Percentiles rank a stretch among this genome's conserved stretches.
phyloP scores from a whole-genome alignment of 345 rosid species.

The Cardiospermum halicacabum region DNA sequence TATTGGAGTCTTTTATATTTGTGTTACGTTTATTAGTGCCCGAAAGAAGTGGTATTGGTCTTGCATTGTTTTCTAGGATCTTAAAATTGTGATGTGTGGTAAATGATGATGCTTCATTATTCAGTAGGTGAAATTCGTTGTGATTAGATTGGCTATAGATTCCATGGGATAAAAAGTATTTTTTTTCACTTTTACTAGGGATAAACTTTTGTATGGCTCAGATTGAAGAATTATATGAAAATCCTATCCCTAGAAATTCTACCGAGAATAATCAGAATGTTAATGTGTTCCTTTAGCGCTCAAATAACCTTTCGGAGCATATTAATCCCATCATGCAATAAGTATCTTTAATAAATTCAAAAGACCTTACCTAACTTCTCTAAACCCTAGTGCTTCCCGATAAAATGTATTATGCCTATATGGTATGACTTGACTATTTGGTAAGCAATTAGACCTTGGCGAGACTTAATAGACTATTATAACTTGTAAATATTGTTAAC shows the following conservation, averaged over 20 bases:
- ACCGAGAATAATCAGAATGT: conserved; percentile 69
- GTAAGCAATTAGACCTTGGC: too few relatives aligned
- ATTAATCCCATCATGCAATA: conserved; percentile 63
- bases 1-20: conserved; percentile 43
- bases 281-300: conserved; percentile 64
- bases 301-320: conserved; percentile 66
- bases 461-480: too few relatives aligned
- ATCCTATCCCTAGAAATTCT: conserved; percentile 42
- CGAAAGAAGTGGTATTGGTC: conserved; percentile 68
- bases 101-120: conserved; percentile 18
- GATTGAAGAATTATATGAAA: conserved; percentile 54
- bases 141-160: not conserved
- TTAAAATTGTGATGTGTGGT: conserved; percentile 50
- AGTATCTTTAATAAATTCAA: conserved; percentile 51
- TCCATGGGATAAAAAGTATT: not conserved
- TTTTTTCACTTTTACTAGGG: conserved; percentile 34
- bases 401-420: conserved; percentile 44
- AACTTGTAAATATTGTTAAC: too few relatives aligned
- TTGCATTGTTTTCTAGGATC: conserved; percentile 58
- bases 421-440: too few relatives aligned
- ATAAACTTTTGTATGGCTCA: conserved; percentile 61
- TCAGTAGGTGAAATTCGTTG: not conserved
- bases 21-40: conserved; percentile 44
- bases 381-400: conserved; percentile 60
- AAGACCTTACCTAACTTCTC: conserved; percentile 43